A percentile compares a stretch with the other conserved stretches of the same genome.
Evolutionary conservation across 129 eudicot genomes (phyloP).

Genomic region (Centrapalus pauciflorus): DNA sequence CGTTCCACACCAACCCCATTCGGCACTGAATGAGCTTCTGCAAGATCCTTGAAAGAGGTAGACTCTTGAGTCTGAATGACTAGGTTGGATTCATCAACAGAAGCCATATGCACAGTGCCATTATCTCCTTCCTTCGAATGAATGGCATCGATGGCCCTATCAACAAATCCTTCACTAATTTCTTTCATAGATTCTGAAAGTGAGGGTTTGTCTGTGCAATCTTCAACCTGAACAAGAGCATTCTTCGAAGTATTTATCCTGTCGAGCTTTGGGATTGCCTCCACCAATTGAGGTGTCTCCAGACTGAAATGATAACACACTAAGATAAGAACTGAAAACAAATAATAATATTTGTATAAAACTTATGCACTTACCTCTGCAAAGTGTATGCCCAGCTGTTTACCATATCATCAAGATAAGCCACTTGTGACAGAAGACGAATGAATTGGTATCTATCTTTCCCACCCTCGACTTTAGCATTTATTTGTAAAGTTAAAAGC

Average conservation of each 20-base stretch:
- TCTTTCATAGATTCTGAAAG: slow-evolving; percentile 26
- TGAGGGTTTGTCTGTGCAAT: slow-evolving; percentile 11
- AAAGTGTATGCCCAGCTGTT: slow-evolving; percentile 68
- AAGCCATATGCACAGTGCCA: neutral
- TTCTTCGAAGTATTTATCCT: slow-evolving; percentile 14
- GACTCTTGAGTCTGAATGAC: slow-evolving; percentile 23
- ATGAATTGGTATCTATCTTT: slow-evolving; percentile 54
- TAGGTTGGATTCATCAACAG: slow-evolving; percentile 21
- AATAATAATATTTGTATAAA: neutral
- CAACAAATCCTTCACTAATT: slow-evolving; percentile 13
- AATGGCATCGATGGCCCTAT: slow-evolving; percentile 7
- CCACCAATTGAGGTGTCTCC: slow-evolving; percentile 45
- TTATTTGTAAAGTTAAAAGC: slow-evolving; percentile 51
- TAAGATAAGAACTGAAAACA: neutral
- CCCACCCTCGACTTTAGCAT: slow-evolving; percentile 67
- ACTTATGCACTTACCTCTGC: slow-evolving; percentile 68
- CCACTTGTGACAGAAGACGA: slow-evolving; percentile 77
- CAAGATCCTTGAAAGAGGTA: slow-evolving; percentile 8
- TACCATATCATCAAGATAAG: slow-evolving; percentile 87
- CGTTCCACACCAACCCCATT: slow-evolving; percentile 21
- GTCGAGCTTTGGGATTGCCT: slow-evolving; percentile 27
- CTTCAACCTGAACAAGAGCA: slow-evolving; percentile 23
- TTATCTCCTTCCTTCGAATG: slow-evolving; percentile 10
- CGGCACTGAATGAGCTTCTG: slow-evolving; percentile 5
- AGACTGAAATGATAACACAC: slow-evolving; percentile 44